Evolutionary conservation across 768 basidiomycete genomes (phyloP).

Genomic region (Leucocoprinus sp.): DNA sequence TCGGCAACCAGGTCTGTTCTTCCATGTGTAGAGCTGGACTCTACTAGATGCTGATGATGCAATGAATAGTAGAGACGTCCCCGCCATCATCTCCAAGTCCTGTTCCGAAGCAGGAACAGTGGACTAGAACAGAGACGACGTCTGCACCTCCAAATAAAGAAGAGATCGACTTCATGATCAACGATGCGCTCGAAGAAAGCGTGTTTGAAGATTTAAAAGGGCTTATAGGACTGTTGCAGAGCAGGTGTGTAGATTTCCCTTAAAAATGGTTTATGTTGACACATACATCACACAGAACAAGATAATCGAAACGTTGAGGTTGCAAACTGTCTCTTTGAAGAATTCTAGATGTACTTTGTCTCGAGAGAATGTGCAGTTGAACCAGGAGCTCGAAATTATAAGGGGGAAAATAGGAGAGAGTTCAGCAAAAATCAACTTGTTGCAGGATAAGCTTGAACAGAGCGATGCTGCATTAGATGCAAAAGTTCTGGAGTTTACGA

Average conservation of each 20-base stretch:
- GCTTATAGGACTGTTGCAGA: conserved; percentile 1
- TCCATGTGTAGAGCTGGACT: neutral
- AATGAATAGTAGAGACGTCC: neutral
- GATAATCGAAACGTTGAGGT: conserved; percentile 1
- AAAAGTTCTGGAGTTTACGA: neutral
- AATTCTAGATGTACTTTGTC: neutral
- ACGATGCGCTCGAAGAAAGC: neutral
- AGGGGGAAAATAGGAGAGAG: neutral
- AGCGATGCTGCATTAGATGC: neutral
- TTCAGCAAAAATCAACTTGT: neutral
- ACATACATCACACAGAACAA: neutral
- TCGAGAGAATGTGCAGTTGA: neutral
- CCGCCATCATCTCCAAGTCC: neutral
- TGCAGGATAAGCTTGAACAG: neutral
- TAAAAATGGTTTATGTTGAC: neutral
- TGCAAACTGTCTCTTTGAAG: conserved; percentile 5
- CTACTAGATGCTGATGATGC: neutral
- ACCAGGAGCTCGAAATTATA: neutral
- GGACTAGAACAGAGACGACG: neutral
- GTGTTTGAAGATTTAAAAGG: conserved; percentile 3
- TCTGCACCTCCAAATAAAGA: neutral
- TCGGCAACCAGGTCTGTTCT: conserved; percentile 3
- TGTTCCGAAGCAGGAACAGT: neutral
- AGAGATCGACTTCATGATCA: neutral
- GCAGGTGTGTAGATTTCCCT: neutral